Evolutionary conservation across 768 basidiomycete genomes (phyloP).

Genomic region (Lanmaoa rubissima): DNA sequence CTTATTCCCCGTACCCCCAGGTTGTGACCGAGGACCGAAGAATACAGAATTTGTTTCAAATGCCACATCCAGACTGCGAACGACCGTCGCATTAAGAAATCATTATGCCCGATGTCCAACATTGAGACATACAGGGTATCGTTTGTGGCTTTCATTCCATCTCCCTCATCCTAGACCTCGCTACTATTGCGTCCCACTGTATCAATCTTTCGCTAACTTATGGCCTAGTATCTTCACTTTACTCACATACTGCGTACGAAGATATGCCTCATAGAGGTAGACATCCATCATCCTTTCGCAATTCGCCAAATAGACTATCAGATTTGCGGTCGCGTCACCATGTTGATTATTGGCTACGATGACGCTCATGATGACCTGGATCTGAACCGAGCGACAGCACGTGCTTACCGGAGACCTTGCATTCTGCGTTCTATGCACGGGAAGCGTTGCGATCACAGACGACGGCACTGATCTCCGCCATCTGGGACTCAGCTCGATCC

Average conservation of each 20-base stretch:
- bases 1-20: conserved; percentile 13
- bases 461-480: neutral
- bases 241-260: conserved; percentile 17
- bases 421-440: neutral
- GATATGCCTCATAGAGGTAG: conserved; percentile 7
- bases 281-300: neutral
- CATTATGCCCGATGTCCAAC: conserved; percentile 1
- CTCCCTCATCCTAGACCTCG: conserved; percentile 13
- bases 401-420: conserved; percentile 21
- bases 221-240: conserved; percentile 5
- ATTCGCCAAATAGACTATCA: conserved; percentile 2
- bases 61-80: conserved; percentile 33
- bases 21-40: conserved; percentile 36
- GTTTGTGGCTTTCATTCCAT: neutral
- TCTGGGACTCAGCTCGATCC: conserved; percentile 23
- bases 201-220: conserved; percentile 18
- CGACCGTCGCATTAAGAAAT: conserved; percentile 13
- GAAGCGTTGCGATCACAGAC: neutral
- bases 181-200: conserved; percentile 6
- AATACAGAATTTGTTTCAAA: conserved; percentile 38
- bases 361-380: neutral
- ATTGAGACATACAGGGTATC: neutral
- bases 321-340: conserved; percentile 17
- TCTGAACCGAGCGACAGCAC: neutral
- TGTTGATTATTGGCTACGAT: conserved; percentile 24